Conservation (phyloP, 331 rosid species). For the Quercus tomentella region DNA sequence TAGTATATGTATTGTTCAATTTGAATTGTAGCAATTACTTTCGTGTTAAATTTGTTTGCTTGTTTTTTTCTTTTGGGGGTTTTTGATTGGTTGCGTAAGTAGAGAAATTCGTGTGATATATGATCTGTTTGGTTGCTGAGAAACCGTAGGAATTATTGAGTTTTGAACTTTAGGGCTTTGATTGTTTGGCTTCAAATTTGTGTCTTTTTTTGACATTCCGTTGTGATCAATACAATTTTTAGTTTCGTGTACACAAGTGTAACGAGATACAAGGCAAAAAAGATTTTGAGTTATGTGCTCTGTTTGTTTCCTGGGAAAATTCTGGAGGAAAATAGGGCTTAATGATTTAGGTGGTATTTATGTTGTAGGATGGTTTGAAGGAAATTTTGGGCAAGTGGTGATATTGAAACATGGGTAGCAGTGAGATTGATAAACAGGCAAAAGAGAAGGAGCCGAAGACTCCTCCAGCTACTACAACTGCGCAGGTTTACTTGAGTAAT, state of each 20-base stretch:
- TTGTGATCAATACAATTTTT: not conserved
- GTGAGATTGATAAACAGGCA: constrained; percentile 75
- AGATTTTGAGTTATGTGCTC: constrained; percentile 1
- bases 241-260: not conserved
- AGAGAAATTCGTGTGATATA: not conserved
- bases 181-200: not conserved
- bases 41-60: not conserved
- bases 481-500: constrained; percentile 58
- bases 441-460: constrained; percentile 82
- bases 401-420: constrained; percentile 59
- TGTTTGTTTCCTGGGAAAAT: not conserved
- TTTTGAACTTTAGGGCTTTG: not conserved
- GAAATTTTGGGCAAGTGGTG: constrained; percentile 24
- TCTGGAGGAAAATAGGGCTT: constrained; percentile 15
- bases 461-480: constrained; percentile 41
- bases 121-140: not conserved
- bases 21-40: not conserved
- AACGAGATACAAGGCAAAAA: too few species aligned
- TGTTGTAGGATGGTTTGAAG: constrained; percentile 53
- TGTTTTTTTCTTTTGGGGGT: not conserved
- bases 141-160: not conserved
- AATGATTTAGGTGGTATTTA: constrained; percentile 27
- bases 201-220: not conserved
- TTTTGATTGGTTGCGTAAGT: not conserved
- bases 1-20: not conserved